These are phyloP conservation scores for Colletotrichum agaves DNA, from an alignment of 2,329 filamentous ascomycete genomes.

Conservation along the genomic window DNA sequence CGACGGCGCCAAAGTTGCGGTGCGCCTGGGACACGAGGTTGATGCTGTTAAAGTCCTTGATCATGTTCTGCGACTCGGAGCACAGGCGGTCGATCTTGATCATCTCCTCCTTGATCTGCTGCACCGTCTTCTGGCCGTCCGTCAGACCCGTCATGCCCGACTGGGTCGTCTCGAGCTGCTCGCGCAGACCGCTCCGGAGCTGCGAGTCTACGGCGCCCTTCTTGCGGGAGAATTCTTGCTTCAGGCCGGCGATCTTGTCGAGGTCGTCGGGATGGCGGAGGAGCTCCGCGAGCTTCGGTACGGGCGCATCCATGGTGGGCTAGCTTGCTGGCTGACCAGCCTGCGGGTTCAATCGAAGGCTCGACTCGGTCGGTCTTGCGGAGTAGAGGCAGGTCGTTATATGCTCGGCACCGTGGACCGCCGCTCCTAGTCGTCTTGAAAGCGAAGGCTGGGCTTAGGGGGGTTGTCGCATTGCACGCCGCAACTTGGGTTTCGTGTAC, in stretches of 20 bases:
- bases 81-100: slow-evolving; percentile 98
- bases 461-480: slow-evolving; percentile 25
- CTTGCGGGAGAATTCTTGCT: slow-evolving; percentile 93
- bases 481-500: slow-evolving; percentile 25
- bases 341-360: neutral
- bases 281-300: slow-evolving; percentile 88
- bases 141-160: slow-evolving; percentile 88
- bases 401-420: neutral
- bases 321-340: slow-evolving; percentile 4
- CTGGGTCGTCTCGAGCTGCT: slow-evolving; percentile 95
- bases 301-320: slow-evolving; percentile 70
- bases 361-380: slow-evolving; percentile 1
- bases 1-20: slow-evolving; percentile 92
- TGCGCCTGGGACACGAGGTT: slow-evolving; percentile 94
- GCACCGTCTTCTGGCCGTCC: slow-evolving; percentile 91
- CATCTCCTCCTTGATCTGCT: slow-evolving; percentile 97
- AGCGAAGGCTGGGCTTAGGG: neutral
- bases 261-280: slow-evolving; percentile 96
- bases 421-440: slow-evolving; percentile 11
- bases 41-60: slow-evolving; percentile 94
- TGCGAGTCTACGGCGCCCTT: slow-evolving; percentile 92
- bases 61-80: slow-evolving; percentile 97
- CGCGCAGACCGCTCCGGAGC: slow-evolving; percentile 85
- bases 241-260: slow-evolving; percentile 91
- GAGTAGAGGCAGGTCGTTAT: neutral